Conservation (phyloP, 176 grass and related monocot genomes). For the Aechmea fasciata region DNA sequence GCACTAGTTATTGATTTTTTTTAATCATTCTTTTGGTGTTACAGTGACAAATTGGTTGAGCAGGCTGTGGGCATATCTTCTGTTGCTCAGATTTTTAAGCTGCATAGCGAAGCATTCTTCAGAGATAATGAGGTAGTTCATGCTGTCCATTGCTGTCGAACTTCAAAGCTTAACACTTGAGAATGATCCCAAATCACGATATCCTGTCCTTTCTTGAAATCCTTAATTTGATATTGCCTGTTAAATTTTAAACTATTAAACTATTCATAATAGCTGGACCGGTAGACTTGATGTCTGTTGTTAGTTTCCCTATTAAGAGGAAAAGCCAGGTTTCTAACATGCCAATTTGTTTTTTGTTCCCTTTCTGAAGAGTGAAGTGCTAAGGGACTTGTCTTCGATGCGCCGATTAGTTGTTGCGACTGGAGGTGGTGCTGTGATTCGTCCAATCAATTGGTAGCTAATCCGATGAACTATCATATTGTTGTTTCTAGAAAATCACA, state of each 20-base stretch:
- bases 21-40: conserved; percentile 23
- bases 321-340: conserved; percentile 5
- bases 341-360: conserved; percentile 10
- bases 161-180: neutral
- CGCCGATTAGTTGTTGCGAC: conserved; percentile 87
- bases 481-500: conserved; percentile 12
- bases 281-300: neutral
- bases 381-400: conserved; percentile 86
- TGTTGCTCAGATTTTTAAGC: conserved; percentile 92
- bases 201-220: neutral
- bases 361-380: conserved; percentile 65
- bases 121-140: conserved; percentile 77
- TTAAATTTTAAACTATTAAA: neutral
- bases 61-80: conserved; percentile 87
- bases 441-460: conserved; percentile 86
- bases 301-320: neutral
- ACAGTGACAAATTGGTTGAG: conserved; percentile 95
- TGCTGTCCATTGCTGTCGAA: conserved; percentile 4
- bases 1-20: conserved; percentile 10
- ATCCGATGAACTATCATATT: neutral
- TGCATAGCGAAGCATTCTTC: conserved; percentile 92
- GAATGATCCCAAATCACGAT: neutral
- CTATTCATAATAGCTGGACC: neutral
- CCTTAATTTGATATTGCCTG: neutral
- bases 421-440: conserved; percentile 89